Conservation (phyloP, 202 grass and related monocot species). For the Digitaria exilis region DNA sequence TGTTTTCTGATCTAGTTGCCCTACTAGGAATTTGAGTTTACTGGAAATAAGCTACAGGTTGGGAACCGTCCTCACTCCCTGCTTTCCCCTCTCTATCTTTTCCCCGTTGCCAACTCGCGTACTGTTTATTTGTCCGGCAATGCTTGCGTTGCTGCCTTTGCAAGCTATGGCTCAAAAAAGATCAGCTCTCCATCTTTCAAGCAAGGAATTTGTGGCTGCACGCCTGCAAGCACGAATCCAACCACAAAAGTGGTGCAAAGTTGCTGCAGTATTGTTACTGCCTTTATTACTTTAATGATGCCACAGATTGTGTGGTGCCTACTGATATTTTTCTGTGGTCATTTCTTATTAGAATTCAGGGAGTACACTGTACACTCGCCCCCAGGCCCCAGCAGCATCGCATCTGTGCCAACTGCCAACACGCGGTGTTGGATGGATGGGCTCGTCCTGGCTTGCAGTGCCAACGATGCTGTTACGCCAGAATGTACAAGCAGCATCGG, state of each 20-base stretch:
- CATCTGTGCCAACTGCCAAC: background rate
- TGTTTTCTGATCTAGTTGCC: background rate
- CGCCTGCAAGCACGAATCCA: background rate
- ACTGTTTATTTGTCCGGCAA: background rate
- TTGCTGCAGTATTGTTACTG: background rate
- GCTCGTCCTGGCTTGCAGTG: background rate
- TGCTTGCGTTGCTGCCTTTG: background rate
- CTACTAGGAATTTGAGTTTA: background rate
- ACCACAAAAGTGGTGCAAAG: background rate
- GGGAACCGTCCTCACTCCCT: background rate
- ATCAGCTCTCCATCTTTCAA: background rate
- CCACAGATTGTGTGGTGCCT: background rate
- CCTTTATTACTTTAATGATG: background rate
- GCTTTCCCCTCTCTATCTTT: background rate
- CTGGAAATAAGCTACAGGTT: background rate
- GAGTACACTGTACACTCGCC: no score
- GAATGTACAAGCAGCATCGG: background rate
- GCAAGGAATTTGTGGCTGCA: constrained; percentile 12
- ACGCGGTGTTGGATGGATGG: background rate
- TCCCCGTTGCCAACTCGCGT: background rate
- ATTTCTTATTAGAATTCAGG: background rate
- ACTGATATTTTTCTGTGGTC: background rate
- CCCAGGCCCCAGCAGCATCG: background rate
- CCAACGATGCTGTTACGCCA: background rate
- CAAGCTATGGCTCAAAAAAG: background rate